Evolutionary conservation across 192 early-diverging fungal genomes (phyloP), one percentile per base, ranked within the genome.

Genomic region (Coemansia sp.): DNA sequence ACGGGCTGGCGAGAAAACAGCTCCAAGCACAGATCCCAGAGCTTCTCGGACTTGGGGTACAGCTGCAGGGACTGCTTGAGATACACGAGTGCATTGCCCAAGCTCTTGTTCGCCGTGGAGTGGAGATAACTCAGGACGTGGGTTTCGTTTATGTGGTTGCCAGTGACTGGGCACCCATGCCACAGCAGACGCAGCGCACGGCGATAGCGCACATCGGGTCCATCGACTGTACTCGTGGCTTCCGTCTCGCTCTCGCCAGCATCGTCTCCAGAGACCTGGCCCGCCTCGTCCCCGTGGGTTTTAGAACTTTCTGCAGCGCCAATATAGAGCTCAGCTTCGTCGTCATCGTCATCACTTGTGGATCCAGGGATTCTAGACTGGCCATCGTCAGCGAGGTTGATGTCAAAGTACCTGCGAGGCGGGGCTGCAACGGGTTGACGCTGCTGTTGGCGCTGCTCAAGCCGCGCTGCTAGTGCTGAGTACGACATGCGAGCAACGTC

Each of bases 11-110:
- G 67, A 16, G 66, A 38, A 47, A 73, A 78, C 40, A 78, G 71
- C 64, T 78, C 76, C 24, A 78, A 41, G 35, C 73, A 78, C 13
- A 78, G 27, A 39, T 78, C 76, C 76, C 76, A 78, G 38, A 78
- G 76, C 32, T 64, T 49, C 49, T 78, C 76, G 10, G 76, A 73
- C 4, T 59, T 44, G 7, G 76, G 76, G 10, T 63, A 39, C 38
- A n/a, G 18, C 49, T 73, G 70, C 3, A 78, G 47, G 18, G 68
- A 53, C 11, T 67, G 45, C 49, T 60, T 50, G 39, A 78, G 59
- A 13, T 38, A 47, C 40, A 62, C 37, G n/a, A 78, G 64, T 4
- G 47, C 64, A 13, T 53, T 56, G 41, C 76, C 71, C 30, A 73
- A 15, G 3, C 64, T 32, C 35, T 61, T 62, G 64, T 73, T 73